Percentiles rank a stretch among this genome's conserved stretches.
Conservation (phyloP, 73 alveolate species). For the Halteria grandinella region DNA sequence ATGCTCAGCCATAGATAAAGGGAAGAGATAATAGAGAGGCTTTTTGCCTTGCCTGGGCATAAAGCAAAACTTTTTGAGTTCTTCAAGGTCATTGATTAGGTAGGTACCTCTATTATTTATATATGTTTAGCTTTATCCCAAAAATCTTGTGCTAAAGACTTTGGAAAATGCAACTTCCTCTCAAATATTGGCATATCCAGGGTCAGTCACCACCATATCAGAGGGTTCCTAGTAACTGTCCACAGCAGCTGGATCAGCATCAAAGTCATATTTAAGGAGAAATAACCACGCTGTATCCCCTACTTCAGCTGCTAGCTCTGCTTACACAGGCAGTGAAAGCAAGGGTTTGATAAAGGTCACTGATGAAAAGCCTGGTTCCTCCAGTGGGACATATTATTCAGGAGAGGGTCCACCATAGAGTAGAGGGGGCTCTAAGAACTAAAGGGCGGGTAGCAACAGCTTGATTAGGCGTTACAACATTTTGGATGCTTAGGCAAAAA, state of each 20-base stretch:
- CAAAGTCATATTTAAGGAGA: neutral
- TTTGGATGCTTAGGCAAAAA: slow-evolving; percentile 13
- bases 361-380: neutral
- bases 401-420: slow-evolving; percentile 9
- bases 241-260: neutral
- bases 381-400: neutral
- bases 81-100: slow-evolving; percentile 35
- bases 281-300: neutral
- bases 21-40: slow-evolving; percentile 41
- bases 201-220: neutral
- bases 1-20: slow-evolving; percentile 4
- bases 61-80: slow-evolving; percentile 20
- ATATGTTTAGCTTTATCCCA: slow-evolving; percentile 36
- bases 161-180: slow-evolving; percentile 23
- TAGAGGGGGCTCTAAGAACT: slow-evolving; percentile 18
- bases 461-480: slow-evolving; percentile 22
- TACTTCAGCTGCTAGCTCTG: neutral
- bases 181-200: neutral
- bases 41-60: slow-evolving; percentile 52
- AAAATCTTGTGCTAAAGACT: slow-evolving; percentile 15
- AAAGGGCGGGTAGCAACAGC: slow-evolving; percentile 20
- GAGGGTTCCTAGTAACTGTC: neutral
- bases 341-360: slow-evolving; percentile 14
- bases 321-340: slow-evolving; percentile 15
- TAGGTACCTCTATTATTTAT: neutral